phyloP scores from a whole-genome alignment of 75 land plant species.

The Pinus albicaulis region DNA sequence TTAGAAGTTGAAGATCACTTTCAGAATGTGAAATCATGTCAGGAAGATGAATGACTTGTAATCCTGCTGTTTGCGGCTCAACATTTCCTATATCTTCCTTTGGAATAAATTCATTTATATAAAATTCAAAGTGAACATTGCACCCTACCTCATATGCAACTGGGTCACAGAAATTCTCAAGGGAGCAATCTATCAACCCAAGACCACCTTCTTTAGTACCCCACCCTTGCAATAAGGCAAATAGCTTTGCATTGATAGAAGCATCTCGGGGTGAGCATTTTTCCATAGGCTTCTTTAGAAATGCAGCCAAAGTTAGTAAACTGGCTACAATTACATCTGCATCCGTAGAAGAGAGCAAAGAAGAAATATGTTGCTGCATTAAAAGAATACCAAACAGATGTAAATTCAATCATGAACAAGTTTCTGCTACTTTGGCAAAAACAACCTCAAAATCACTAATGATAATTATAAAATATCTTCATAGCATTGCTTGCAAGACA shows the following conservation, averaged over 20 bases:
- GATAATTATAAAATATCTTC: too few relatives aligned
- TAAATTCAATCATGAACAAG: too few relatives aligned
- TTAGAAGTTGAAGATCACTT: slow-evolving; percentile 27
- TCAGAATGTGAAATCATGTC: slow-evolving; percentile 20
- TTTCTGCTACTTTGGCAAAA: too few relatives aligned
- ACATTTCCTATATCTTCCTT: not conserved
- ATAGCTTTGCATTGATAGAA: slow-evolving; percentile 31
- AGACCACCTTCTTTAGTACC: slow-evolving; percentile 49
- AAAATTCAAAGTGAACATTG: slow-evolving; percentile 43
- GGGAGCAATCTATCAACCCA: slow-evolving; percentile 37
- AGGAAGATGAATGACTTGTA: slow-evolving; percentile 33
- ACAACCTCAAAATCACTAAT: too few relatives aligned
- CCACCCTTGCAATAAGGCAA: slow-evolving; percentile 46
- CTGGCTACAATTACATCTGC: slow-evolving; percentile 41
- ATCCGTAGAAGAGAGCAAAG: slow-evolving; percentile 41
- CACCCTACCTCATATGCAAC: slow-evolving; percentile 30
- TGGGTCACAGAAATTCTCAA: slow-evolving; percentile 33
- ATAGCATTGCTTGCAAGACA: too few relatives aligned
- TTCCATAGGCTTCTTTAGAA: slow-evolving; percentile 39
- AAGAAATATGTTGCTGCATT: slow-evolving; percentile 33
- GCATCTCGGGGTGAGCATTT: slow-evolving; percentile 22
- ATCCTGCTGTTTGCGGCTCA: slow-evolving; percentile 11
- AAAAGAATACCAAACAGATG: not conserved
- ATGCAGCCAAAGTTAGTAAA: slow-evolving; percentile 39
- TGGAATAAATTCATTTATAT: slow-evolving; percentile 18